Evolutionary conservation across 345 rosid genomes (phyloP), one percentile per base, ranked within the genome.

Genomic region (Aquilaria yunnanensis): DNA sequence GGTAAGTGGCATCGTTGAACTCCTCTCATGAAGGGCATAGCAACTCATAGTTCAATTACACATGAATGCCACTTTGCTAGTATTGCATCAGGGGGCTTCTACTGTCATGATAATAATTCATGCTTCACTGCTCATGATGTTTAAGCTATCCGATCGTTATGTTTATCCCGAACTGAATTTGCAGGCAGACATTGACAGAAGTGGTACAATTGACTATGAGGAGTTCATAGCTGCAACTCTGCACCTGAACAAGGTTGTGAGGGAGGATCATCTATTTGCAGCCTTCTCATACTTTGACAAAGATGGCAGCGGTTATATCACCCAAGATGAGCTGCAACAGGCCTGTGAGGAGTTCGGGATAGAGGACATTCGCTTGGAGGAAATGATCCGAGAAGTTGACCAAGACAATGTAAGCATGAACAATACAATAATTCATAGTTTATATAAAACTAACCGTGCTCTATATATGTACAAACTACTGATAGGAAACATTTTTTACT

Each of bases 131-230:
- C 61, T 16, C 30, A 47, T 67, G 14, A 50, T 52, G 14, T n/a
- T 12, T 10, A 16, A 48, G 12, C 4, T 50, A 37, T 63, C 32
- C 12, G 9, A 11, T 56, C 37, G 14, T 57, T 29, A 12, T 49
- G 51, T 12, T 32, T n/a, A 9, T 68, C 46, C 23, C 14, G 72
- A 51, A 23, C 23, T 23, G 23, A 23, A 23, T 23, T 23, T 23
- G 75, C 66, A 88, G 96, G 96, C 96, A 47, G 96, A 88, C 73
- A 72, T 88, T 63, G 96, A 88, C 81, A 87, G 77, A 59, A 88
- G 75, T 34, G 96, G 96, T 54, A 71, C 86, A n/a, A 88, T 88
- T 11, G 92, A 88, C 67, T 83, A 88, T 45, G 90, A 88, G 23
- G 92, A 88, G 74, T 88, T 88, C 57, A 81, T 88, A 51, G 92